A percentile compares a stretch with the other conserved stretches of the same genome.
Evolutionary conservation across 2,329 filamentous ascomycete genomes (phyloP).

Genomic region (Trichoderma asperellum): DNA sequence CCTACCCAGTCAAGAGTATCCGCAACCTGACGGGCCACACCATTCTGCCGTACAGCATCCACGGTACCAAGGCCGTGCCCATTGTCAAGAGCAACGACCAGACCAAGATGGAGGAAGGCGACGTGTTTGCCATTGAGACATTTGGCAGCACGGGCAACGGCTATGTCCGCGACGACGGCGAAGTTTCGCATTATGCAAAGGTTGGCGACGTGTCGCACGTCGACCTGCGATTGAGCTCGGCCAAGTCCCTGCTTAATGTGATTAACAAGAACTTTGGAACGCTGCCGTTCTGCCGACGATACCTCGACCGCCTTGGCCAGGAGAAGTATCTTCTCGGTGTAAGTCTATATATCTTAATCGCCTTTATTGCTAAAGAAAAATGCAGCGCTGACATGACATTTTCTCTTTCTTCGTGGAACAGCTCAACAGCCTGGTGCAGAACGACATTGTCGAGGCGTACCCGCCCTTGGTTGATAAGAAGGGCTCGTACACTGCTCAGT

Average conservation of each 20-base stretch:
- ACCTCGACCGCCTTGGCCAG: constrained; percentile 89
- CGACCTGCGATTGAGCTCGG: constrained; percentile 76
- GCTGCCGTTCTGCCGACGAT: constrained; percentile 86
- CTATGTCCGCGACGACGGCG: constrained; percentile 84
- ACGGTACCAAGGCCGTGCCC: constrained; percentile 89
- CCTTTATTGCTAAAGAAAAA: not conserved
- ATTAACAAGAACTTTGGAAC: constrained; percentile 98
- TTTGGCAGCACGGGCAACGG: constrained; percentile 93
- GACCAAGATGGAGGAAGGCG: constrained; percentile 97
- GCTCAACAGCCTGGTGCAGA: constrained; percentile 83
- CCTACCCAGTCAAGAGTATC: constrained; percentile 80
- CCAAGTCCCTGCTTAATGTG: constrained; percentile 80
- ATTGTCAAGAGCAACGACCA: constrained; percentile 87
- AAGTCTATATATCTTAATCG: constrained; percentile 44
- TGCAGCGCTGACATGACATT: constrained; percentile 11
- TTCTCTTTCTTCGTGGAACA: constrained; percentile 40
- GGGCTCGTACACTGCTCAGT: constrained; percentile 93
- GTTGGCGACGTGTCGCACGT: constrained; percentile 73
- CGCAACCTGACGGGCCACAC: constrained; percentile 89
- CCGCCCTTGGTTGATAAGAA: constrained; percentile 89
- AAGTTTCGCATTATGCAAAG: constrained; percentile 87
- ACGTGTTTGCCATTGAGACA: constrained; percentile 94
- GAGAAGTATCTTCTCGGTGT: constrained; percentile 92
- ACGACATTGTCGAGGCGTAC: constrained; percentile 86
- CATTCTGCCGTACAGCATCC: constrained; percentile 86